These are phyloP conservation scores for Suillus occidentalis DNA, from an alignment of 768 basidiomycete genomes.

Conservation along the genomic window DNA sequence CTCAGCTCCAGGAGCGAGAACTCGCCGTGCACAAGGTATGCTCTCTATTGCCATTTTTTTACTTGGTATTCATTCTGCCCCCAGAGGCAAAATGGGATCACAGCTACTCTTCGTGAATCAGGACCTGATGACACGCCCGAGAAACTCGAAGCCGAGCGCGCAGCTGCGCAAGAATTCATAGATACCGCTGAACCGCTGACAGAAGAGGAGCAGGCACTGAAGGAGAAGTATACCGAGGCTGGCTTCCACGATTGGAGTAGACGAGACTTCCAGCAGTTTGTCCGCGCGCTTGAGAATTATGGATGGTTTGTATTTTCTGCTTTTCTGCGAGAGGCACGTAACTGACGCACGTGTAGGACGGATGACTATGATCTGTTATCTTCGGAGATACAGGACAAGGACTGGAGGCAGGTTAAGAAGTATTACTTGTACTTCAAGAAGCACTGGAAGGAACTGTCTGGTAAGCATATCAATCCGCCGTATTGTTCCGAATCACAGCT, in stretches of 20 bases:
- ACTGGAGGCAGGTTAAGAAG: conserved; percentile 67
- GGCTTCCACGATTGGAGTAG: conserved; percentile 93
- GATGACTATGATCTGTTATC: conserved; percentile 70
- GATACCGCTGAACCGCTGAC: conserved; percentile 92
- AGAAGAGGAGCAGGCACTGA: conserved; percentile 81
- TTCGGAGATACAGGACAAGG: conserved; percentile 83
- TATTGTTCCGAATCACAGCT: neutral
- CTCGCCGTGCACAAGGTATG: conserved; percentile 73
- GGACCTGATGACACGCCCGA: conserved; percentile 80
- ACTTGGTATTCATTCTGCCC: neutral
- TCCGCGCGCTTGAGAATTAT: conserved; percentile 73
- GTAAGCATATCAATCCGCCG: conserved; percentile 38
- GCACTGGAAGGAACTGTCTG: conserved; percentile 83
- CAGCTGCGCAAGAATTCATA: conserved; percentile 81
- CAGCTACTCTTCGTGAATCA: conserved; percentile 63
- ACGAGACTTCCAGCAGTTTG: conserved; percentile 91
- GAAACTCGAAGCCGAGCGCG: conserved; percentile 77
- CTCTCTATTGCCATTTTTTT: neutral
- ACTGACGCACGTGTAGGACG: conserved; percentile 41
- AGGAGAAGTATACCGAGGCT: conserved; percentile 71
- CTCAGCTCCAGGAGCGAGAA: conserved; percentile 85
- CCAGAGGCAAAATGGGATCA: conserved; percentile 66
- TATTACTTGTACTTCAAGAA: conserved; percentile 88
- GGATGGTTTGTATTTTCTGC: conserved; percentile 61
- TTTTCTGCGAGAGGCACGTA: neutral